A percentile compares a stretch with the other conserved stretches of the same genome.
Evolutionary conservation across 441 rosid genomes (phyloP).

Genomic region (Isatis lusitanica): DNA sequence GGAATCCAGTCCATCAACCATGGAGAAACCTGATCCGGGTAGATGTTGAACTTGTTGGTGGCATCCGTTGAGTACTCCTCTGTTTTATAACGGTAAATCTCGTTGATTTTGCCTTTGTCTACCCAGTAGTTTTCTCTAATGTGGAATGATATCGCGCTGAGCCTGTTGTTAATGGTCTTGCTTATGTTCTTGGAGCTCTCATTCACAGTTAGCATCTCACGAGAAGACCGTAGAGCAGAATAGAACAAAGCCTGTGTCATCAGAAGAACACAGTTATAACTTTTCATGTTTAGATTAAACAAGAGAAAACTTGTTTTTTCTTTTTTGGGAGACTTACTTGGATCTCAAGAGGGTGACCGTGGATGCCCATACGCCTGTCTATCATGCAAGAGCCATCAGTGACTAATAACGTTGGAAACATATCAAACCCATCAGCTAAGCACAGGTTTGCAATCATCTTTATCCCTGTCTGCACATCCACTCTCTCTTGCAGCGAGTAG

Average conservation of each 20-base stretch:
- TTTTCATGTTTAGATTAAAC: neutral
- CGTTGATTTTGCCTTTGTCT: slow-evolving; percentile 79
- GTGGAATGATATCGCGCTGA: slow-evolving; percentile 87
- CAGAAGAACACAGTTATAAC: slow-evolving; percentile 17
- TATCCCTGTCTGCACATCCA: slow-evolving; percentile 92
- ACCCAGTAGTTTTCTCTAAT: slow-evolving; percentile 97
- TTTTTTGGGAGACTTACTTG: slow-evolving; percentile 59
- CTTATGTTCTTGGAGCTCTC: slow-evolving; percentile 77
- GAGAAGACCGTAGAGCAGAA: slow-evolving; percentile 75
- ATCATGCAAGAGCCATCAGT: slow-evolving; percentile 99
- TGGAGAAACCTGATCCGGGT: slow-evolving; percentile 87
- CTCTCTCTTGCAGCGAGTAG: slow-evolving; percentile 84
- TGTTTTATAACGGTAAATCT: slow-evolving; percentile 87
- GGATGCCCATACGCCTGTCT: slow-evolving; percentile 92
- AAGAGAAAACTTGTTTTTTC: neutral
- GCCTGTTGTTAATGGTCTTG: slow-evolving; percentile 80
- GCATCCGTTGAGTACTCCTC: slow-evolving; percentile 94
- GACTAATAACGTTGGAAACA: slow-evolving; percentile 89
- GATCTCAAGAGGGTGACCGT: slow-evolving; percentile 97
- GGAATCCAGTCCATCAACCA: slow-evolving; percentile 98
- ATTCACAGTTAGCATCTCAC: slow-evolving; percentile 76
- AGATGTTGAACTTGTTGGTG: slow-evolving; percentile 88
- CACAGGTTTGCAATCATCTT: slow-evolving; percentile 78
- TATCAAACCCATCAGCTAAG: slow-evolving; percentile 89
- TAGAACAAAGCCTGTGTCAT: slow-evolving; percentile 75